Conservation (phyloP, 805 yeast genomes). For the Saturnispora besseyi region DNA sequence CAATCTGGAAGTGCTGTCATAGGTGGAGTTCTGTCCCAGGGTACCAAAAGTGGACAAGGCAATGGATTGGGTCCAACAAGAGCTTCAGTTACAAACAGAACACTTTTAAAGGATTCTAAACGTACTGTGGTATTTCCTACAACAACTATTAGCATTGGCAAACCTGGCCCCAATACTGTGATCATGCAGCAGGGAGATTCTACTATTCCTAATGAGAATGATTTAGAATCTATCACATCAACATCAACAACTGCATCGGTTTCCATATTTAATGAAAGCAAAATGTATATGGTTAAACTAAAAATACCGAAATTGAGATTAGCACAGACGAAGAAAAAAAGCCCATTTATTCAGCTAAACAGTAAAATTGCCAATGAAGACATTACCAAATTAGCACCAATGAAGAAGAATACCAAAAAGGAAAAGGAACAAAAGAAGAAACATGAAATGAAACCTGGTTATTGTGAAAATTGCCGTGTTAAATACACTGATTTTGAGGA, state of each 20-base stretch:
- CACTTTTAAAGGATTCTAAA: slow-evolving; percentile 30
- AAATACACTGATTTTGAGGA: slow-evolving; percentile 72
- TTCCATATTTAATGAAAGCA: not conserved
- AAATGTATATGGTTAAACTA: slow-evolving; percentile 1
- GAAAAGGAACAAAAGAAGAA: slow-evolving; percentile 14
- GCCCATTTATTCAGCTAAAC: not conserved
- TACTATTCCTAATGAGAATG: slow-evolving; percentile 7
- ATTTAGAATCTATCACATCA: not conserved
- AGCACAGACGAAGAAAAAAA: not conserved
- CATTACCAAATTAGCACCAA: not conserved
- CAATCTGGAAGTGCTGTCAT: slow-evolving; percentile 18
- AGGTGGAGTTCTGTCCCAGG: slow-evolving; percentile 8
- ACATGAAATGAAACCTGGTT: slow-evolving; percentile 46
- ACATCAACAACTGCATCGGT: not conserved
- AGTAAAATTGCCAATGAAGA: slow-evolving; percentile 6
- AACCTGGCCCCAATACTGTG: not conserved
- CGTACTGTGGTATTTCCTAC: slow-evolving; percentile 4
- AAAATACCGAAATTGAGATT: not conserved
- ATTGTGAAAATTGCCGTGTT: slow-evolving; percentile 89
- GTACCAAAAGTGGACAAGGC: slow-evolving; percentile 19
- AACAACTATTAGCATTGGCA: not conserved
- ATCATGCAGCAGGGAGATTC: slow-evolving; percentile 6
- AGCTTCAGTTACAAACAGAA: slow-evolving; percentile 47
- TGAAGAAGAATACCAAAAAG: slow-evolving; percentile 1
- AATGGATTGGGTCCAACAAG: slow-evolving; percentile 57